phyloP scores from a whole-genome alignment of 108 stramenopile species.

The Cyclotella kingstonii region DNA sequence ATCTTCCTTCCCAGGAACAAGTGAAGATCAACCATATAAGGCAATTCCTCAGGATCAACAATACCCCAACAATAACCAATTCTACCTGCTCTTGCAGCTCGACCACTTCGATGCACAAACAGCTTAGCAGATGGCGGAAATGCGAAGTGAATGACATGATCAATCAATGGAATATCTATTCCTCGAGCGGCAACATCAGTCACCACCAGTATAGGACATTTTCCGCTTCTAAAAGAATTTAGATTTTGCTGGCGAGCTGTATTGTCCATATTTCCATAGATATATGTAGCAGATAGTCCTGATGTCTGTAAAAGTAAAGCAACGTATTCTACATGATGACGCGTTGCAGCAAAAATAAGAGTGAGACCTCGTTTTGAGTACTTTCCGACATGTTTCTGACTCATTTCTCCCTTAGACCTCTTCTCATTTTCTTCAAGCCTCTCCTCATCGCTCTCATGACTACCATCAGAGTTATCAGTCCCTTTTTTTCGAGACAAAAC shows the following conservation, averaged over 20 bases:
- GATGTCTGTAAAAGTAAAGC: conserved; percentile 70
- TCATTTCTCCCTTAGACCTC: conserved; percentile 32
- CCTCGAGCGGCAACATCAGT: conserved; percentile 99
- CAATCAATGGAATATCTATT: conserved; percentile 96
- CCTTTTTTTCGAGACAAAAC: conserved; percentile 63
- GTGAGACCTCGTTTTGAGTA: conserved; percentile 67
- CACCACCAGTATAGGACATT: conserved; percentile 85
- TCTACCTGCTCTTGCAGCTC: conserved; percentile 91
- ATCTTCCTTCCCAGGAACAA: conserved; percentile 89
- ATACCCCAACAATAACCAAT: conserved; percentile 89
- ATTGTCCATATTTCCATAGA: conserved; percentile 97
- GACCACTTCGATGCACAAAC: conserved; percentile 95
- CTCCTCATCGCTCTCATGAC: conserved; percentile 17
- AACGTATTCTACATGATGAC: conserved; percentile 96
- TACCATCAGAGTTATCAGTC: conserved; percentile 16
- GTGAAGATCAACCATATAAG: conserved; percentile 97
- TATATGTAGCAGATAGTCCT: conserved; percentile 67
- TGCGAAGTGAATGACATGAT: conserved; percentile 97
- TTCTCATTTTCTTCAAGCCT: conserved; percentile 8
- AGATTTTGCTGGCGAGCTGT: conserved; percentile 86
- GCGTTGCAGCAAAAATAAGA: conserved; percentile 93
- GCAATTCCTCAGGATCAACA: conserved; percentile 95
- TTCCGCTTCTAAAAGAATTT: conserved; percentile 83
- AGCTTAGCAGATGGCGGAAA: conserved; percentile 94
- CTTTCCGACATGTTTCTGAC: conserved; percentile 34